Percentiles rank a stretch among this genome's conserved stretches.
phyloP scores from a whole-genome alignment of 2,329 filamentous ascomycete genomes.

The Stachybotrys echinatus region DNA sequence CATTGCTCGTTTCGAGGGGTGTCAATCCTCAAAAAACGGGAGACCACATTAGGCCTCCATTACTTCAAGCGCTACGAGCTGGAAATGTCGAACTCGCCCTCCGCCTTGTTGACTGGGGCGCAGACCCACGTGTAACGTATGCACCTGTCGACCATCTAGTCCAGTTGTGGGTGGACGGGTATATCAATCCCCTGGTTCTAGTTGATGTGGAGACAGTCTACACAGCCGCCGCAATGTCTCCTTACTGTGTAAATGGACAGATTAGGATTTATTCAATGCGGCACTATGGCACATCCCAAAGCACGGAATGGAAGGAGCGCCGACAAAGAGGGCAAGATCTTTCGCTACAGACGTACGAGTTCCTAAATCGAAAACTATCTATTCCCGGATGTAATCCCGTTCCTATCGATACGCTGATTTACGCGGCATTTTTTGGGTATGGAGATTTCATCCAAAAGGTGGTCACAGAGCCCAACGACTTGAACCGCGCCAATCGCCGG shows the following conservation, averaged over 20 bases:
- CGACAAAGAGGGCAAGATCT: no score
- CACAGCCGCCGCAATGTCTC: no score
- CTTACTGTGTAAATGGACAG: no score
- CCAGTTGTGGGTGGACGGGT: background rate
- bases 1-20: background rate
- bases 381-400: background rate
- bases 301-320: no score
- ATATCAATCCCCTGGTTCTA: no score
- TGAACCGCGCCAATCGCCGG: background rate
- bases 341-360: background rate
- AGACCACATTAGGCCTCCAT: background rate
- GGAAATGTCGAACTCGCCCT: background rate
- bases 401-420: background rate
- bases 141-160: background rate
- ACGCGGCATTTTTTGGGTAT: background rate
- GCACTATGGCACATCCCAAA: no score
- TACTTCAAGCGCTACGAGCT: background rate
- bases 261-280: no score
- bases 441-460: background rate
- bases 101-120: background rate
- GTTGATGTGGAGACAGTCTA: no score
- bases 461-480: background rate
- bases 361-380: background rate
- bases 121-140: background rate
- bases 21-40: background rate